Base-by-base conservation (phyloP, 345 rosid species). In the Brassica rapa region DNA sequence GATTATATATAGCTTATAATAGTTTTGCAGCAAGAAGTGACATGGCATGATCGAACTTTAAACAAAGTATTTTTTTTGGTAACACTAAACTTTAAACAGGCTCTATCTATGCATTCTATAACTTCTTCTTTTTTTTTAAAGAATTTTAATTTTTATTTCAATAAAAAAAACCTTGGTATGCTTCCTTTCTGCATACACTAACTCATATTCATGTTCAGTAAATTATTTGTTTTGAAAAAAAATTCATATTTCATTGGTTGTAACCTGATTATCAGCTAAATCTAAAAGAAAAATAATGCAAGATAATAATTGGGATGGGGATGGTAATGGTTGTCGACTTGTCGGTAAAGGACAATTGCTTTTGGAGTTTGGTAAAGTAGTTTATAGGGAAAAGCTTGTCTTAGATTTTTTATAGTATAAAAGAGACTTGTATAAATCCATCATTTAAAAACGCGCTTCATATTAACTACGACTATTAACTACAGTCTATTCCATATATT, bases 341-440 rank as follows among this genome's bases (percentile, higher is more conserved):
- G 82, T 73, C 82, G 75, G 79, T 74, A 74, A 80, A 80, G 73
- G 74, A 69, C 82, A 68, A 67, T 74, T 68, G 79, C 82, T 80
- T 80, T 73, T 55, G 66, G 74, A 80, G 75, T 74, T 74, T 80
- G 70, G 75, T 68, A 74, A 80, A 80, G 68, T 53, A 72, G 68
- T 41, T 65, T 39, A 60, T 65, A 53, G 61, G 55, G 30, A 73
- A 71, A 25, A 70, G 12, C 5, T 16, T 14, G 15, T 76, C 68
- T 3, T 62, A 69, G 51, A 69, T 69, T 14, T 68, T 19, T 19
- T 19, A 19, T 19, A 19, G 33, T 32, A 3, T 41, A 41, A 10
- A 39, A 3, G 46, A 76, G 33, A 61, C 62, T 57, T 76, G 62
- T 32, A 55, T 75, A 68, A 25, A 72, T 60, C 56, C 37, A 73